Base-by-base conservation (phyloP, 495 filamentous ascomycete species). In the Xylaria nigripes region DNA sequence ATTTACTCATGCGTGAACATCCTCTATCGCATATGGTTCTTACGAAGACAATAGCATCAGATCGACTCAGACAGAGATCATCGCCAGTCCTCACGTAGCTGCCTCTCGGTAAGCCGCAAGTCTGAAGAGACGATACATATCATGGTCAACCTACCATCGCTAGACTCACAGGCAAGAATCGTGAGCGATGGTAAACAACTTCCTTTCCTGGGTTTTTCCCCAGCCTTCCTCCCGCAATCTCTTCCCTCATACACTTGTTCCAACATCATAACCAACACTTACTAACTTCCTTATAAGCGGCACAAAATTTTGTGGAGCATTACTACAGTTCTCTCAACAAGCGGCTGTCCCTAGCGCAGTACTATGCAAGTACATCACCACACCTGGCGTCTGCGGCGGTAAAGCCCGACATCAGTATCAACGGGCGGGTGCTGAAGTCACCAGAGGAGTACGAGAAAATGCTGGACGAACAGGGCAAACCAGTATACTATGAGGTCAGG, bases 401-500 rank as follows among this genome's bases (percentile, higher is more conserved):
- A 15, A 59, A 60, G 1, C 66, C 73, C 40, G 72, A 75, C 64
- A 73, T 76, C 57, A 68, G 64, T 68, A 62, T 74, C 60, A 76
- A 76, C 68, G 74, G 74, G 15, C 58, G 53, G 4, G 60, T 67
- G 1, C 29, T 67, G 7, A 48, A 62, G n/a, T 65, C 65, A 2
- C 50, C 50, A 1, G 57, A 63, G 4, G 72, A 72, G 6, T 72
- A 64, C 60, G 73, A 72, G 55, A 50, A 54, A 23, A 41, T 73
- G 18, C 72, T 74, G 6, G 64, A 64, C 43, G 32, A 64, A 21
- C 72, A 73, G 54, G 67, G 68, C 41, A 18, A 40, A 25, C 48
- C 50, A 16, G 60, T 72, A 15, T 45, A 41, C 21, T 73, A 87
- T 66, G 83, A 87, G 42, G 73, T 86, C 3, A 79, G 84, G 58